A percentile compares a stretch with the other conserved stretches of the same genome.
phyloP scores from a whole-genome alignment of 306 rosid species.

The Glycine latifolia region DNA sequence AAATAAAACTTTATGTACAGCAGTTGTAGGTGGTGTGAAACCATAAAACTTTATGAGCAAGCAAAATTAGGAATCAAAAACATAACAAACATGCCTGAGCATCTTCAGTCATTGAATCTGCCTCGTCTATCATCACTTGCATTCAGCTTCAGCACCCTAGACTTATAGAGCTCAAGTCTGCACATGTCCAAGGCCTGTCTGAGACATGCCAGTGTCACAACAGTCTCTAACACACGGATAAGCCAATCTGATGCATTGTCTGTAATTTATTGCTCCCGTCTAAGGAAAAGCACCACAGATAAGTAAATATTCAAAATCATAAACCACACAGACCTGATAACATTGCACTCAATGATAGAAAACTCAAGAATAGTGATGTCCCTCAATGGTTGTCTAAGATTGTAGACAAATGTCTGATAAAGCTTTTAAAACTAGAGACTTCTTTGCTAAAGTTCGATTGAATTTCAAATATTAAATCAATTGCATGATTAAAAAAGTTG shows the following conservation, averaged over 20 bases:
- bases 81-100: no score
- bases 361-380: neutral
- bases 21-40: no score
- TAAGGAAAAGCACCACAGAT: conserved; percentile 9
- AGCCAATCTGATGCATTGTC: neutral
- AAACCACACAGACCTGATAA: conserved; percentile 20
- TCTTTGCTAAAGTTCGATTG: conserved; percentile 34
- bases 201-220: neutral
- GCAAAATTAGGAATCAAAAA: no score
- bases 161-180: no score
- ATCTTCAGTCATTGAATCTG: no score
- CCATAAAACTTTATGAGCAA: no score
- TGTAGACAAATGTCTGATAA: conserved; percentile 12
- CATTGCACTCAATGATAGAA: conserved; percentile 17
- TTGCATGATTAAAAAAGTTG: neutral
- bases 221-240: neutral
- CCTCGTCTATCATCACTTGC: no score
- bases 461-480: conserved; percentile 28
- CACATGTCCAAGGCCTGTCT: neutral
- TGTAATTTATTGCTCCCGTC: neutral
- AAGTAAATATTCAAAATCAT: conserved; percentile 5
- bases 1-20: no score
- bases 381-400: conserved; percentile 21
- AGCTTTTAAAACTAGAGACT: conserved; percentile 24
- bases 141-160: no score